phyloP scores from a whole-genome alignment of 371 early-diverging fungal species.

The Rhizopus microsporus region DNA sequence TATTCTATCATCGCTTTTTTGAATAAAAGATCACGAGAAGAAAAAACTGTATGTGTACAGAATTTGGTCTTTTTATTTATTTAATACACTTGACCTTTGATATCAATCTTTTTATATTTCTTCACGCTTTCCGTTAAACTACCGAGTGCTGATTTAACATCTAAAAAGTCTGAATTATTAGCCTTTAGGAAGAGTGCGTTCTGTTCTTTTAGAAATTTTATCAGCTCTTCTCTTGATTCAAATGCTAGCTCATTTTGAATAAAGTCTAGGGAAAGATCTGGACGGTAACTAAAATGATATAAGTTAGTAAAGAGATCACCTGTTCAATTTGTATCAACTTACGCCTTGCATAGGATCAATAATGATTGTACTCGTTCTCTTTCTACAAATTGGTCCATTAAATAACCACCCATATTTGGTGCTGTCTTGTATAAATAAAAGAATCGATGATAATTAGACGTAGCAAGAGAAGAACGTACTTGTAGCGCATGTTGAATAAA shows the following conservation, averaged over 20 bases:
- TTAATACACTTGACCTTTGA: conserved; percentile 59
- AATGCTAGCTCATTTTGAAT: conserved; percentile 59
- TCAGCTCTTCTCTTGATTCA: conserved; percentile 33
- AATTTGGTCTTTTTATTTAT: background rate
- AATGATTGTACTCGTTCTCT: conserved; percentile 82
- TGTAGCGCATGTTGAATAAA: conserved; percentile 79
- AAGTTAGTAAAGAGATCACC: background rate
- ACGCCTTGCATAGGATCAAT: conserved; percentile 67
- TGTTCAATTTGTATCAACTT: conserved; percentile 39
- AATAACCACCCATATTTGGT: conserved; percentile 83
- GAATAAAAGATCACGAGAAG: background rate
- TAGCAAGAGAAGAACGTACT: conserved; percentile 77
- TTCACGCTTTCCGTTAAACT: conserved; percentile 52
- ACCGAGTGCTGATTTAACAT: conserved; percentile 57
- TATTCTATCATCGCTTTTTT: conserved; percentile 22
- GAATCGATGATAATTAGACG: conserved; percentile 80
- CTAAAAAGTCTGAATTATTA: conserved; percentile 32
- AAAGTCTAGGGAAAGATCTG: conserved; percentile 39
- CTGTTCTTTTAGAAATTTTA: conserved; percentile 50
- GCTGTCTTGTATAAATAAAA: conserved; percentile 76
- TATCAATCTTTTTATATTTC: conserved; percentile 73
- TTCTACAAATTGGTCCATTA: conserved; percentile 89
- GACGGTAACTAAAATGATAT: conserved; percentile 28
- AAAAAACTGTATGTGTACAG: background rate
- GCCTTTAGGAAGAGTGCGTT: conserved; percentile 22